A percentile compares a stretch with the other conserved stretches of the same genome.
Evolutionary conservation across 2,329 filamentous ascomycete species (phyloP).

Genomic region (Gnomoniopsis sp.): DNA sequence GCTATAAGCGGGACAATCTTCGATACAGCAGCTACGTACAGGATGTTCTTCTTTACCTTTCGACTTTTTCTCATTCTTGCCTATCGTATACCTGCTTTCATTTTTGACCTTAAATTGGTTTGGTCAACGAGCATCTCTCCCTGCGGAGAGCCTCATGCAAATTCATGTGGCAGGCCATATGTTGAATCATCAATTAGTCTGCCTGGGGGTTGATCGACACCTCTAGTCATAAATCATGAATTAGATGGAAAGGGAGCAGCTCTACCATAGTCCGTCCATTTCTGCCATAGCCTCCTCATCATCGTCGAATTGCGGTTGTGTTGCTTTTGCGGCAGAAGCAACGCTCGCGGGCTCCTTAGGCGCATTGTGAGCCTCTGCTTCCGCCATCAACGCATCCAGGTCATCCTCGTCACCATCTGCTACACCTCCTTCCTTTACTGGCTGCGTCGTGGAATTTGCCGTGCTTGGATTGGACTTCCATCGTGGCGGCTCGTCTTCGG

Average conservation of each 20-base stretch:
- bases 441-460: not conserved
- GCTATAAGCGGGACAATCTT: too few relatives aligned
- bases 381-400: constrained; percentile 51
- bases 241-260: not conserved
- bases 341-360: not conserved
- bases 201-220: too few relatives aligned
- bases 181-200: too few relatives aligned
- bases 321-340: not conserved
- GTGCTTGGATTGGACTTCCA: not conserved
- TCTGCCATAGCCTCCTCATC: constrained; percentile 68
- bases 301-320: constrained; percentile 46
- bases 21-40: too few relatives aligned
- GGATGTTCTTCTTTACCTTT: too few relatives aligned
- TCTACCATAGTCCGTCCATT: constrained; percentile 52
- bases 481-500: constrained; percentile 18
- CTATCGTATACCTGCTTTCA: too few relatives aligned
- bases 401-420: constrained; percentile 34
- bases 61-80: too few relatives aligned
- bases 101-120: too few relatives aligned
- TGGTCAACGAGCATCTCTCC: too few relatives aligned
- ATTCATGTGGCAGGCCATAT: too few relatives aligned
- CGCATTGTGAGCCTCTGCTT: constrained; percentile 30
- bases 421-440: not conserved
- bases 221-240: too few relatives aligned
- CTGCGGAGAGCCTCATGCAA: too few relatives aligned